Base-by-base conservation (phyloP, 2,329 filamentous ascomycete genomes). In the Taxawa tesnikishii region DNA sequence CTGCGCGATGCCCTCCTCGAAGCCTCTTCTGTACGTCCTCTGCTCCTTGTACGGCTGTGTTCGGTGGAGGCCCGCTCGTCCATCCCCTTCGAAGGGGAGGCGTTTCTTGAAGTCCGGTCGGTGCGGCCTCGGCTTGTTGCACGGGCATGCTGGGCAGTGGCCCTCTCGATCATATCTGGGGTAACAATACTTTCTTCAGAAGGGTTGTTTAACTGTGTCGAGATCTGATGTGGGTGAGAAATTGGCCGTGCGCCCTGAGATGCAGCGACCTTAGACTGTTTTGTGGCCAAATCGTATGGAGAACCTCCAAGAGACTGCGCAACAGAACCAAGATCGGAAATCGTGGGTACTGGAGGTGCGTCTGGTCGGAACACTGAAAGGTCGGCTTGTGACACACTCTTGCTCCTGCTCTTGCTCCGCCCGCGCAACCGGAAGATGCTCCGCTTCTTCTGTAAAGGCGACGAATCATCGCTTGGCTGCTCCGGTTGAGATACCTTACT, bases 231-330 rank as follows among this genome's bases (percentile, higher is more conserved):
- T 13, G 34, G 34, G 17, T 37, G 31, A 26, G 33, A 33, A 17
- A 19, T 19, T 16, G 26, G 25, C 19, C 31, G 31, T 5, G 29
- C 26, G 4, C 29, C 17, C 18, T 37, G 24, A 4, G 43, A 10
- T 33, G 28, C 31, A 33, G 28, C 28, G n/a, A 34, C 29, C 25
- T 43, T 41, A 10, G 36, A 21, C 19, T 39, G 31, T 18, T 38
- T 38, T 1, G 36, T 55, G 11, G 61, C 56, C 23, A 56, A 50
- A 33, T 64, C 61, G 37, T 63, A 65, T 4, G 61, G 58, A 8
- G 56, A 60, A 13, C 45, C 40, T 14, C 62, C 62, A 1, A 65
- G 48, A 4, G 58, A 49, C 8, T 51, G 44, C 4, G 56, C 55
- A 5, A 60, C 58, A 3, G 55, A 59, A 11, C 53, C 58, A 21